Conservation (phyloP, 495 filamentous ascomycete species). For the Xylaria nigripes region DNA sequence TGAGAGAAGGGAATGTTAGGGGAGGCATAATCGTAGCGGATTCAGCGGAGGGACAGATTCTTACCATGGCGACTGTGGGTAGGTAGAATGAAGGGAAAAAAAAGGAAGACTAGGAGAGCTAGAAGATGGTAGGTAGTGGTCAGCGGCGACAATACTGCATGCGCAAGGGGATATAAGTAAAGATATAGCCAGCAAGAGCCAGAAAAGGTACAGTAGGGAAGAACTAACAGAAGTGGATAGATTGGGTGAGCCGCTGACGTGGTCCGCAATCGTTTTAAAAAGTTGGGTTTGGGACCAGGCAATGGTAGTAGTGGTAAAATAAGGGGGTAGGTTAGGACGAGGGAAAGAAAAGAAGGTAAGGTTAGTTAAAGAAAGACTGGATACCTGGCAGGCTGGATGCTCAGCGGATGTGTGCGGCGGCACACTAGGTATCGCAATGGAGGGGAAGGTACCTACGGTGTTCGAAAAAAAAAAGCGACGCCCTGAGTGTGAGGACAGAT, state of each 20-base stretch:
- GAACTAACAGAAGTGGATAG: slow-evolving; percentile 17
- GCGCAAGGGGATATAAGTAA: not conserved
- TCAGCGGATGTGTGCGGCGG: slow-evolving; percentile 25
- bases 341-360: slow-evolving; percentile 9
- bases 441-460: slow-evolving; percentile 26
- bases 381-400: slow-evolving; percentile 19
- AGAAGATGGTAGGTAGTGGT: not conserved
- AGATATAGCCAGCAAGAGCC: not conserved
- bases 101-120: slow-evolving; percentile 1
- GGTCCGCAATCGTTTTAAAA: slow-evolving; percentile 4
- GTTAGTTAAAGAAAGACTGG: slow-evolving; percentile 9
- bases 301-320: not conserved
- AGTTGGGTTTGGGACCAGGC: slow-evolving; percentile 6
- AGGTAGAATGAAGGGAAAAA: not conserved
- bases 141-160: not conserved
- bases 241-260: slow-evolving; percentile 10
- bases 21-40: not conserved
- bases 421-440: slow-evolving; percentile 26
- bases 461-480: slow-evolving; percentile 14
- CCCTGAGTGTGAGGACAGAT: not conserved
- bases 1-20: slow-evolving; percentile 9
- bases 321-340: slow-evolving; percentile 2
- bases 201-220: not conserved
- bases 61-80: slow-evolving; percentile 7
- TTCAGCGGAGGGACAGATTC: not conserved